Evolutionary conservation across 306 rosid genomes (phyloP), one percentile per base, ranked within the genome.

Genomic region (Myrica gale): DNA sequence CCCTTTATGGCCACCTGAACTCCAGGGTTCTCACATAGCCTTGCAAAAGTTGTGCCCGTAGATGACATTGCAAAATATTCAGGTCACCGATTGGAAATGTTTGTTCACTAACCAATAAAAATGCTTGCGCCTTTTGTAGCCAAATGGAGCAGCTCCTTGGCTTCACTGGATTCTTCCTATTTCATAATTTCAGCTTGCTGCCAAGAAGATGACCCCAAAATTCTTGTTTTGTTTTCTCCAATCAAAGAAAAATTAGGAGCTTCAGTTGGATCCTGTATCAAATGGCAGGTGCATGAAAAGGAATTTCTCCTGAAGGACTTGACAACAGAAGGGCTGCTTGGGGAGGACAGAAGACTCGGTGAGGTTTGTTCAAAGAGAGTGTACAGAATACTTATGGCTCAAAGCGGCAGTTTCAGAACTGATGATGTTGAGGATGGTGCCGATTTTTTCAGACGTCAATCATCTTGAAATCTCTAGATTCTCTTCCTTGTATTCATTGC

Each of bases 341-440:
- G 96, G 11, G 95, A 83, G 44, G 95, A 92, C 71, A 80, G 98
- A 87, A 95, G 93, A 81, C 51, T 90, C 52, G 97, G 97, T 20
- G 96, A 88, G 90, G 83, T 90, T 66, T 95, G 98, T 81, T 95
- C 98, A 12, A 95, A 85, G 89, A 87, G 97, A 76, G 94, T 92
- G 78, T 92, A 90, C 68, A 87, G 97, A 86, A 78, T 95, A 78
- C 89, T 92, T 13, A 89, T 86, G 95, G 96, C 95, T 5, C 89
- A 87, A 75, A 88, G 84, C 39, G 97, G 96, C 83, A 55, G 83
- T 80, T 87, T 83, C 75, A 88, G 76, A 85, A 90, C 97, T 26
- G 96, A 92, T 53, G 98, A 95, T 74, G 87, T 90, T 5, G 97
- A 92, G 90, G 86, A 92, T 74, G 96, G 97, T 81, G 98, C 97